Evolutionary conservation across 352 stramenopile genomes (phyloP), one percentile per base, ranked within the genome.

Genomic region (Globisporangium echinulatum): DNA sequence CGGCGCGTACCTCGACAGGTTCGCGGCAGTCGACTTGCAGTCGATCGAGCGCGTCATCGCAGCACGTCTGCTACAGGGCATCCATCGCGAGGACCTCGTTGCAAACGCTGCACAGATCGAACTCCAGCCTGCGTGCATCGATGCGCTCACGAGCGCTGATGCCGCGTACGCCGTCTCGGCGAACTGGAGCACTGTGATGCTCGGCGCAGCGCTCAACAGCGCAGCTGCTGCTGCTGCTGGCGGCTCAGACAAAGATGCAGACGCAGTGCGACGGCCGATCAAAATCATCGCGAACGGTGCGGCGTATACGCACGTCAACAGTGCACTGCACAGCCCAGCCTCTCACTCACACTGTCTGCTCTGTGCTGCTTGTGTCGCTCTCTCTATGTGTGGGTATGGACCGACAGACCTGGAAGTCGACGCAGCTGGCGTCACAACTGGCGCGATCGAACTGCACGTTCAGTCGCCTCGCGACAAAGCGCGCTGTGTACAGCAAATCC

Each of bases 391-490:
- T 33, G 25, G 25, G 25, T 33, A 15, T 44, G 14, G 8, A 19
- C 13, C 4, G 46, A 8, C 57, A 89, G 82, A 90, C 19, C 47
- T 92, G 42, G 66, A 66, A 47, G 61, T 78, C 59, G 67, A 84
- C 59, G 49, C 56, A 0, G n/a, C 62, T 14, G 68, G 63, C 4
- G 36, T 79, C 40, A 73, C 79, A 5, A 90, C 79, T 10, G 82
- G 82, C 9, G 66, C 69, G 8, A 87, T 92, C 14, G 33, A 69
- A 0, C 37, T 92, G 8, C 48, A 61, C 1, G 69, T 88, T 38
- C 82, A 90, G 58, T 79, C 78, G 33, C 71, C 80, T 11, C 42
- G 47, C 11, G 77, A 92, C 61, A 92, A 92, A 61, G 78, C 66
- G 0, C 43, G 42, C 1, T 69, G 62, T 56, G 52, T 90, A 38